Evolutionary conservation across 1,284 basidiomycete species (phyloP), one percentile per base, ranked within the genome.

Genomic region (Trichosporon sp.): DNA sequence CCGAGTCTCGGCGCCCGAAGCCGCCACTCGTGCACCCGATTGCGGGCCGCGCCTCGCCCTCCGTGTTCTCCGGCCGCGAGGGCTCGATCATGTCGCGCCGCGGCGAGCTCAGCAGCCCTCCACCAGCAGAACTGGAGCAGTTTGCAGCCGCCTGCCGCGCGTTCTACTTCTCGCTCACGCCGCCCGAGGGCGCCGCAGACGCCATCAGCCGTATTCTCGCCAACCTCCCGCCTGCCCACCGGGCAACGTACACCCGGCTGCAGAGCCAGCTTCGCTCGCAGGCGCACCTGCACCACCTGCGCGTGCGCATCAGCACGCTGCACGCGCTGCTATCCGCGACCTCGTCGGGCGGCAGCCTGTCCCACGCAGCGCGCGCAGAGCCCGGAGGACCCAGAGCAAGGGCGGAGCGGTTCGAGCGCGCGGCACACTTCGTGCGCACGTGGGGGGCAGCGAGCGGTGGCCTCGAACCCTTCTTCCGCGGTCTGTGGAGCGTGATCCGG

Each of bases 381-480:
- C 64, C 64, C 12, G 31, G 61, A 1, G 71, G 75, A 0, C 35
- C 69, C 12, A 48, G 72, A n/a, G 80, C 80, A 1, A 73, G 73
- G 59, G 19, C 63, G 1, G 82, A 83, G 65, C 70, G 82, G n/a
- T 67, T 51, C 14, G 78, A 80, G 16, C 75, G 75, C 32, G 70
- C 81, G 7, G 38, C 51, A 8, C 66, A 71, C 40, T 82, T 80
- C 68, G 66, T 81, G n/a, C 69, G 70, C 10, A 79, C 75, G 0
- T 83, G 81, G 81, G 79, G 78, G 51, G 74, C 75, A 32, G 71
- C 75, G 35, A 74, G 74, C 1, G 78, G 78, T 1, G 79, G 80
- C 1, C 77, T 81, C 7, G 78, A 82, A 51, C 82, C 82, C 6
- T 83, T 84, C 75, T 83, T 83, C 73, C 74, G 76, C 16, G 81